Evolutionary conservation across 148 eudicot species (phyloP).

Genomic region (Rheum nobile): DNA sequence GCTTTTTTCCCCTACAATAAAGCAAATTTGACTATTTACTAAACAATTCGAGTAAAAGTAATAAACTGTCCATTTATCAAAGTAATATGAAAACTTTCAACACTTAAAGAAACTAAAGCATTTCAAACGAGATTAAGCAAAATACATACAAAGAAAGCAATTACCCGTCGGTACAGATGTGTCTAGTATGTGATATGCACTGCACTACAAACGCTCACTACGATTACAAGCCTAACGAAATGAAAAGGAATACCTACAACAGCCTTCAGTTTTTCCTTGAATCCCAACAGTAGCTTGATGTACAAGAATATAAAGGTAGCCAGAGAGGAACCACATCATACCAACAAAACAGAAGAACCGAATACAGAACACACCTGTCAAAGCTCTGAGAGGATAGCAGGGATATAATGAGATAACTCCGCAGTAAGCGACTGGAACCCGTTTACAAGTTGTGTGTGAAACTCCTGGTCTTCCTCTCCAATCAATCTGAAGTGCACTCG

Average conservation of each 20-base stretch:
- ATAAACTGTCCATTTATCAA: no score
- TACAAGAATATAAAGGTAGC: neutral
- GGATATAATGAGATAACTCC: conserved; percentile 93
- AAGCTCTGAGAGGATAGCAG: conserved; percentile 96
- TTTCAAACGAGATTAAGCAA: neutral
- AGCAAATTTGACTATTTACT: no score
- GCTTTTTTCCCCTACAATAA: no score
- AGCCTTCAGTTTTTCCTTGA: neutral
- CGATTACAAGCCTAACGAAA: neutral
- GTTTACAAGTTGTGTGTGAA: conserved; percentile 93
- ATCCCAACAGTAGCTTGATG: neutral
- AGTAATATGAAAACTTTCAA: neutral
- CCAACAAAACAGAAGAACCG: neutral
- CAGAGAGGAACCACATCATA: neutral
- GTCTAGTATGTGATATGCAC: neutral
- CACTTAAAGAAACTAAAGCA: neutral
- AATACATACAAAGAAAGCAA: conserved; percentile 4
- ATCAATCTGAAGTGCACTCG: conserved; percentile 92
- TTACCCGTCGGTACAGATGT: neutral
- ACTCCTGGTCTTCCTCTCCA: conserved; percentile 98
- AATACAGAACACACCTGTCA: conserved; percentile 4
- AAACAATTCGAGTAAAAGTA: no score
- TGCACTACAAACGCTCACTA: neutral
- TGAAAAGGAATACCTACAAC: neutral
- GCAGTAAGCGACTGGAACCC: conserved; percentile 99